Evolutionary conservation across 495 filamentous ascomycete species (phyloP), one percentile per base, ranked within the genome.

Genomic region (Penicillium goetzii): DNA sequence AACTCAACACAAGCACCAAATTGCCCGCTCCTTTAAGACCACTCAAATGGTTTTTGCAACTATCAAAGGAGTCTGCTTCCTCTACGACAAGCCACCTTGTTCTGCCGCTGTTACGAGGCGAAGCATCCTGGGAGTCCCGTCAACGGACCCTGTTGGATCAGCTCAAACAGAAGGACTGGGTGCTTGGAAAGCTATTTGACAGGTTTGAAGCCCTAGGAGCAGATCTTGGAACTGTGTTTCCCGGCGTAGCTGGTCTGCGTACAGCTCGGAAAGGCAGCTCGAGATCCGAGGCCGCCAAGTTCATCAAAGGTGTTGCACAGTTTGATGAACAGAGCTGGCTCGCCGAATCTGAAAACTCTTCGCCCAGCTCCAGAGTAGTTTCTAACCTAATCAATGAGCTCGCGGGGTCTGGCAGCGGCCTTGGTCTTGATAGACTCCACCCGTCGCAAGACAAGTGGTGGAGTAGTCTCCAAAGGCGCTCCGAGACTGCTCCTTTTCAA

Each of bases 101-200:
- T 21, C 68, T 95, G 25, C 92, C 92, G 32, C 74, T 93, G 40
- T 72, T 95, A 49, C 81, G 79, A 56, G 84, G 85, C 47, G 85
- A 79, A 84, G 61, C 80, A 79, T 63, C 72, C 66, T 52, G 82
- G 83, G 56, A 80, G 72, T 58, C 73, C 72, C 59, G 84, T 84
- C 73, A 81, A 83, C 49, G 74, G 77, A 76, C 79, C 32, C 82
- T 97, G 2, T 66, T 88, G 26, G 72, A 81, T 9, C 79, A 81
- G 26, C 68, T 97, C 11, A 82, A 80, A 61, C 87, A 93, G 36
- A 97, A 97, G 74, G 93, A 97, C 73, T 84, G 80, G 66, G 83
- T 92, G 19, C 90, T 97, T 60, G 79, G 81, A 19, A 90, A 88
- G 61, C 69, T 97, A 25, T 78, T 91, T 10, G 92, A 96, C 72